These are phyloP conservation scores for Noccaea caerulescens DNA, from an alignment of 345 rosid genomes.

Conservation along the genomic window DNA sequence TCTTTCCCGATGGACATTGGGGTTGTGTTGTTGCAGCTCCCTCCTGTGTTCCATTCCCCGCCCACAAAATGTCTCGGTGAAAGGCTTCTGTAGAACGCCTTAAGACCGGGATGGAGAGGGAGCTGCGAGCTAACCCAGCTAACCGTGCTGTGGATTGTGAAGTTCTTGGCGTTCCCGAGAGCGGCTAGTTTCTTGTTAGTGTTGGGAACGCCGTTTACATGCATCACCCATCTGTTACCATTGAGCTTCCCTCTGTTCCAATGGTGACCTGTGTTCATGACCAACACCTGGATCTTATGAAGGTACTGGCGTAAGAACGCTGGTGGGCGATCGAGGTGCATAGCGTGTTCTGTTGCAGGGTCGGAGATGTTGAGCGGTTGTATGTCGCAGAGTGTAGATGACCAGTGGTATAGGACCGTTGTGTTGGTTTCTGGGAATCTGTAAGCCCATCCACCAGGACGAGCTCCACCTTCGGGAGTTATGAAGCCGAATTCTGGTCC, in stretches of 20 bases:
- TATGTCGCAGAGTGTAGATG: slow-evolving; percentile 70
- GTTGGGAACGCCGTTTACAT: slow-evolving; percentile 61
- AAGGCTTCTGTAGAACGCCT: slow-evolving; percentile 74
- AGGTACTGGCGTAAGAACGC: slow-evolving; percentile 63
- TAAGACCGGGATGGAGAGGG: slow-evolving; percentile 54
- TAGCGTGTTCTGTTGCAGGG: slow-evolving; percentile 61
- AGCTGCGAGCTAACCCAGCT: slow-evolving; percentile 74
- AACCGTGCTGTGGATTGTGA: slow-evolving; percentile 71
- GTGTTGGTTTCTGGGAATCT: slow-evolving; percentile 69
- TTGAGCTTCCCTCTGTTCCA: slow-evolving; percentile 80
- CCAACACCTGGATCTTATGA: slow-evolving; percentile 62
- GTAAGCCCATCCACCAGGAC: slow-evolving; percentile 84
- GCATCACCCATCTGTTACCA: slow-evolving; percentile 78
- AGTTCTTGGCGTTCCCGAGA: slow-evolving; percentile 70
- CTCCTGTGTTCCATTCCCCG: slow-evolving; percentile 92
- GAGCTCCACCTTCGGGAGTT: slow-evolving; percentile 52
- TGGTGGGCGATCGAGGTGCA: slow-evolving; percentile 90
- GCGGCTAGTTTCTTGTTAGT: slow-evolving; percentile 57
- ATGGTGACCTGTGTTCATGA: slow-evolving; percentile 82
- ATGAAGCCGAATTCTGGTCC: slow-evolving; percentile 64
- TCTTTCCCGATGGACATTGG: slow-evolving; percentile 83
- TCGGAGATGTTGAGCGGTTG: slow-evolving; percentile 55
- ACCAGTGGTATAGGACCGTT: slow-evolving; percentile 77
- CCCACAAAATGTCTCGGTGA: slow-evolving; percentile 81
- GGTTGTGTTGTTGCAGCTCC: slow-evolving; percentile 73